These are phyloP conservation scores for Paspalum vaginatum DNA, from an alignment of 176 grass and related monocot species.

Conservation along the genomic window DNA sequence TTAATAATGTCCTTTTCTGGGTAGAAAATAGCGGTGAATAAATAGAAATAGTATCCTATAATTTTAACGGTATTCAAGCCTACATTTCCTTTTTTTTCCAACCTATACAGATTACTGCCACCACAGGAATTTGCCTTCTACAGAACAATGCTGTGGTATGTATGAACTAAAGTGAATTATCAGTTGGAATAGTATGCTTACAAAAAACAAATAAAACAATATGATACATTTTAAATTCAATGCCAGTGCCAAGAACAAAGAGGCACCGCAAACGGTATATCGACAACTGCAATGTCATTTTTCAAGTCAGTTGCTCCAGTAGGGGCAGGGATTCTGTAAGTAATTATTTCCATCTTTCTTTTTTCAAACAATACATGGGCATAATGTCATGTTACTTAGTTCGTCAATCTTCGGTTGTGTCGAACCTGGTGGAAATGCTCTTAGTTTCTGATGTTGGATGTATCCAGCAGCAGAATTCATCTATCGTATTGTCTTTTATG, in stretches of 20 bases:
- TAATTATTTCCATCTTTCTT: neutral
- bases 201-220: neutral
- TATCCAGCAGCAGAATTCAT: neutral
- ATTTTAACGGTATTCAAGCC: neutral
- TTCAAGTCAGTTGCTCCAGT: constrained; percentile 76
- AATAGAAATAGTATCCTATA: neutral
- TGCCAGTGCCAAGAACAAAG: constrained; percentile 74
- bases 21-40: neutral
- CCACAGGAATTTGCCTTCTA: constrained; percentile 42
- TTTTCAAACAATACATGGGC: neutral
- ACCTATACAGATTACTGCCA: constrained; percentile 55
- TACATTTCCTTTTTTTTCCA: constrained; percentile 10
- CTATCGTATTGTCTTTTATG: too few species aligned
- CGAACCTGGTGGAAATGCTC: neutral
- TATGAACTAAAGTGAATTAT: constrained; percentile 6
- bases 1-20: neutral
- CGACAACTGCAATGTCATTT: constrained; percentile 66
- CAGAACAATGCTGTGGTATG: constrained; percentile 51
- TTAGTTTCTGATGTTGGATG: neutral
- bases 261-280: constrained; percentile 70
- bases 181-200: neutral
- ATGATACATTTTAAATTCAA: constrained; percentile 12
- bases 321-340: constrained; percentile 71
- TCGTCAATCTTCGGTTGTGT: neutral
- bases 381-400: neutral